Conservation (phyloP, 176 grass and related monocot species). For the Typha latifolia region DNA sequence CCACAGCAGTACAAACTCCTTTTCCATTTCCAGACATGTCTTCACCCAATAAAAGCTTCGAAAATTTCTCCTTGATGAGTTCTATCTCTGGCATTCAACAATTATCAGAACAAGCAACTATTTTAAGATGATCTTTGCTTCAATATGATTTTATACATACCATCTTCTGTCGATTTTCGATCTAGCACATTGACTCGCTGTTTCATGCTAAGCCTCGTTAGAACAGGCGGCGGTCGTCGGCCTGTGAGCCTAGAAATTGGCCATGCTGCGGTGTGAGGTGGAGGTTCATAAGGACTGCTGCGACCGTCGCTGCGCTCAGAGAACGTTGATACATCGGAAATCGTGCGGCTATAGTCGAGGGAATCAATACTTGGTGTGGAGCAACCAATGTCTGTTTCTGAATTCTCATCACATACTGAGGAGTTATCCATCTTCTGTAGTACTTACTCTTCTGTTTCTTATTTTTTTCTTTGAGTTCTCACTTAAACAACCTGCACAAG, state of each 20-base stretch:
- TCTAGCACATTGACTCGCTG: constrained; percentile 49
- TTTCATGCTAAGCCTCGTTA: constrained; percentile 55
- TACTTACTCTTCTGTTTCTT: no score
- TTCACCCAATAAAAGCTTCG: constrained; percentile 92
- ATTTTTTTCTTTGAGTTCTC: neutral
- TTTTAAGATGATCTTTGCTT: neutral
- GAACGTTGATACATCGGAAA: constrained; percentile 69
- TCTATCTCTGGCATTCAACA: constrained; percentile 51
- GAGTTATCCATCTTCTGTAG: constrained; percentile 77
- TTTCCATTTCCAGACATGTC: constrained; percentile 94
- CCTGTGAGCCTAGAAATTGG: constrained; percentile 38
- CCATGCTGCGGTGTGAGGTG: neutral
- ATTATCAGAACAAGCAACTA: constrained; percentile 6
- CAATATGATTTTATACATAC: constrained; percentile 4
- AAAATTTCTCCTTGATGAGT: constrained; percentile 90
- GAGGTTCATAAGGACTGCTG: constrained; percentile 43
- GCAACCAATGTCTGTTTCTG: constrained; percentile 36
- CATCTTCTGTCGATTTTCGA: constrained; percentile 49
- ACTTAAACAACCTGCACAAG: constrained; percentile 8
- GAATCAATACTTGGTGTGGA: constrained; percentile 46
- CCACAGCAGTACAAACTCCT: constrained; percentile 87
- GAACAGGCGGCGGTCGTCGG: constrained; percentile 26
- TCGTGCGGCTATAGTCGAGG: constrained; percentile 60
- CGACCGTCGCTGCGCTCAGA: constrained; percentile 60
- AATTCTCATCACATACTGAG: constrained; percentile 59